Evolutionary conservation across 768 basidiomycete species (phyloP).

Genomic region (Termitomyces sp.): DNA sequence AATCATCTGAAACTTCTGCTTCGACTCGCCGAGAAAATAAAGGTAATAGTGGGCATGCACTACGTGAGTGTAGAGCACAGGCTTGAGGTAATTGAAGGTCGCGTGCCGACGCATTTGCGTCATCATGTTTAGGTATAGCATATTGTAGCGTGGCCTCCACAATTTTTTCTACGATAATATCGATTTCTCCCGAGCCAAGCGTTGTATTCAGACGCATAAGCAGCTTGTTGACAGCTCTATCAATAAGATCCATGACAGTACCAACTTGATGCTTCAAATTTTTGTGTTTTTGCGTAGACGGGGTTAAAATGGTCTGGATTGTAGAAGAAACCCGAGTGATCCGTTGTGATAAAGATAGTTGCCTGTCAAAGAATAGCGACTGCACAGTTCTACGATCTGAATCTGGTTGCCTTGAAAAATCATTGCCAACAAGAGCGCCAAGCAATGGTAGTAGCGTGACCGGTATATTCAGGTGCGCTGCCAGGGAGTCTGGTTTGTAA

Average conservation of each 20-base stretch:
- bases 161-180: slow-evolving; percentile 58
- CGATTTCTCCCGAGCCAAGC: slow-evolving; percentile 58
- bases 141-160: slow-evolving; percentile 76
- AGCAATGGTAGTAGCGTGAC: slow-evolving; percentile 69
- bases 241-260: slow-evolving; percentile 76
- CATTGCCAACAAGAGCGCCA: slow-evolving; percentile 77
- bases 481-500: slow-evolving; percentile 58
- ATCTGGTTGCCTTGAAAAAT: slow-evolving; percentile 55
- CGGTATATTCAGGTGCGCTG: slow-evolving; percentile 62
- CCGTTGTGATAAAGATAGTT: slow-evolving; percentile 52
- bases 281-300: slow-evolving; percentile 37
- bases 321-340: slow-evolving; percentile 60
- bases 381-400: slow-evolving; percentile 46
- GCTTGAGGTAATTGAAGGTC: slow-evolving; percentile 46
- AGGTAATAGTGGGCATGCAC: slow-evolving; percentile 49
- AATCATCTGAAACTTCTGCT: slow-evolving; percentile 21
- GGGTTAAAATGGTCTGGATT: slow-evolving; percentile 47
- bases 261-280: slow-evolving; percentile 51
- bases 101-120: slow-evolving; percentile 22
- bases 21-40: slow-evolving; percentile 43
- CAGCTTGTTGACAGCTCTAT: slow-evolving; percentile 56
- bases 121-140: slow-evolving; percentile 58
- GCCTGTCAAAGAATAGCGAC: slow-evolving; percentile 62
- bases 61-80: slow-evolving; percentile 58
- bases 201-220: slow-evolving; percentile 41